These are phyloP conservation scores for Mucor circinelloides DNA, from an alignment of 371 early-diverging fungal genomes.

Conservation along the genomic window DNA sequence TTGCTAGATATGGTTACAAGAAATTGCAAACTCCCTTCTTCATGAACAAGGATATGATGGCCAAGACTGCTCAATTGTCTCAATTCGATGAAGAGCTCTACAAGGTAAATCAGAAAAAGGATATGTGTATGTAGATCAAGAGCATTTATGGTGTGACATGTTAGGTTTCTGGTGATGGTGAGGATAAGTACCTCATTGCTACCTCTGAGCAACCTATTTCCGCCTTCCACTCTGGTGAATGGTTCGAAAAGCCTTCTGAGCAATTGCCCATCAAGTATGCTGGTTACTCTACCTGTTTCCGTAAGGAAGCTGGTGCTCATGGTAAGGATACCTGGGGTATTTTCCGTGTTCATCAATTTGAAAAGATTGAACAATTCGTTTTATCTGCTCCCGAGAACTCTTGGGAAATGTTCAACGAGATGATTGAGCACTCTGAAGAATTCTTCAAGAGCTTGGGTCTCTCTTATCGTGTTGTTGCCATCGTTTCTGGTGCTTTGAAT, in stretches of 20 bases:
- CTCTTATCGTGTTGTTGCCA: slow-evolving; percentile 95
- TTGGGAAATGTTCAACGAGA: slow-evolving; percentile 97
- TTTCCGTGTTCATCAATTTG: slow-evolving; percentile 99
- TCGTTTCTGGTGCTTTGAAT: slow-evolving; percentile 98
- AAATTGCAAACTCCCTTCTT: slow-evolving; percentile 99
- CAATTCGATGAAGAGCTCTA: slow-evolving; percentile 99
- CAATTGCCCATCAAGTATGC: slow-evolving; percentile 96
- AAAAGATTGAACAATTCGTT: slow-evolving; percentile 99
- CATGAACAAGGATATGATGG: slow-evolving; percentile 98
- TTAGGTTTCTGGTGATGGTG: slow-evolving; percentile 77
- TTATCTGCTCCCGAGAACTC: slow-evolving; percentile 97
- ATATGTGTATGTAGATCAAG: background rate
- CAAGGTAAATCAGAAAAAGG: slow-evolving; percentile 61
- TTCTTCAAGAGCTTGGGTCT: slow-evolving; percentile 97
- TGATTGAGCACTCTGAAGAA: slow-evolving; percentile 94
- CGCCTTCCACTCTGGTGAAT: slow-evolving; percentile 96
- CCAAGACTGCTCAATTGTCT: slow-evolving; percentile 97
- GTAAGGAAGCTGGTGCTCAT: slow-evolving; percentile 99
- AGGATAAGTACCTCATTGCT: slow-evolving; percentile 98
- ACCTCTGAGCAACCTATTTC: slow-evolving; percentile 99
- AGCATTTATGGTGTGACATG: background rate
- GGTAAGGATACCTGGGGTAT: slow-evolving; percentile 99
- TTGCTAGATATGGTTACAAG: slow-evolving; percentile 86
- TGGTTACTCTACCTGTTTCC: slow-evolving; percentile 99
- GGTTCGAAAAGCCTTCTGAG: slow-evolving; percentile 91